phyloP scores from a whole-genome alignment of 1,139 yeast species.

The Hyphopichia buzzinii region DNA sequence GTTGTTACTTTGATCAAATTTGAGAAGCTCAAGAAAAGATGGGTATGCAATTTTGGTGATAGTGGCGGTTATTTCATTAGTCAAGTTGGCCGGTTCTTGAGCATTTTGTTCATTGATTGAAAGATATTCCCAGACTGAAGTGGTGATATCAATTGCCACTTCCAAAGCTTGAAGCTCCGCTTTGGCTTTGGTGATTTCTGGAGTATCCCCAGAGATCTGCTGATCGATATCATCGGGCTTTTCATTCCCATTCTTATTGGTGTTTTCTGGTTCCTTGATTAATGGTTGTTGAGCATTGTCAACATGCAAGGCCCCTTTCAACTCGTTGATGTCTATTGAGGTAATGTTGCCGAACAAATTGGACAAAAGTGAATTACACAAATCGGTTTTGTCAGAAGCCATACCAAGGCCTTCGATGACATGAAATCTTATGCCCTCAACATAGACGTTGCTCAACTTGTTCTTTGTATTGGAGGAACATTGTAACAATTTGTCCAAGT shows the following conservation, averaged over 20 bases:
- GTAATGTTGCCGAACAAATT: slow-evolving; percentile 28
- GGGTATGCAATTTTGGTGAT: slow-evolving; percentile 38
- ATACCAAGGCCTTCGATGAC: slow-evolving; percentile 43
- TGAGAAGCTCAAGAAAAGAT: slow-evolving; percentile 36
- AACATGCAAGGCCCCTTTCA: slow-evolving; percentile 31
- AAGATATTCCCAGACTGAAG: slow-evolving; percentile 68
- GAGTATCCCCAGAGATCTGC: slow-evolving; percentile 23
- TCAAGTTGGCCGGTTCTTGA: slow-evolving; percentile 20
- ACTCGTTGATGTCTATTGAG: slow-evolving; percentile 40
- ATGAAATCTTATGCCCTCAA: slow-evolving; percentile 63
- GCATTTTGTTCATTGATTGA: slow-evolving; percentile 27
- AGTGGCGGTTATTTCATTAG: slow-evolving; percentile 21
- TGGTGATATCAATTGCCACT: slow-evolving; percentile 66
- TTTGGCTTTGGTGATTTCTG: slow-evolving; percentile 46
- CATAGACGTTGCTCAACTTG: slow-evolving; percentile 47
- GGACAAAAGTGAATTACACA: slow-evolving; percentile 21
- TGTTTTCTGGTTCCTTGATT: slow-evolving; percentile 9
- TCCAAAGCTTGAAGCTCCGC: slow-evolving; percentile 63
- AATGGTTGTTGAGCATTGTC: slow-evolving; percentile 43
- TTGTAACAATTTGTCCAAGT: slow-evolving; percentile 16
- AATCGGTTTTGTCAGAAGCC: slow-evolving; percentile 18
- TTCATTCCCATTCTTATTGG: slow-evolving; percentile 20
- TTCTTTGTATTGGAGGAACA: slow-evolving; percentile 26
- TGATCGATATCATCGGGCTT: slow-evolving; percentile 28
- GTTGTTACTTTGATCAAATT: slow-evolving; percentile 25